Percentiles rank a stretch among this genome's conserved stretches.
phyloP scores from a whole-genome alignment of 441 rosid species.

The Eutrema salsugineum region DNA sequence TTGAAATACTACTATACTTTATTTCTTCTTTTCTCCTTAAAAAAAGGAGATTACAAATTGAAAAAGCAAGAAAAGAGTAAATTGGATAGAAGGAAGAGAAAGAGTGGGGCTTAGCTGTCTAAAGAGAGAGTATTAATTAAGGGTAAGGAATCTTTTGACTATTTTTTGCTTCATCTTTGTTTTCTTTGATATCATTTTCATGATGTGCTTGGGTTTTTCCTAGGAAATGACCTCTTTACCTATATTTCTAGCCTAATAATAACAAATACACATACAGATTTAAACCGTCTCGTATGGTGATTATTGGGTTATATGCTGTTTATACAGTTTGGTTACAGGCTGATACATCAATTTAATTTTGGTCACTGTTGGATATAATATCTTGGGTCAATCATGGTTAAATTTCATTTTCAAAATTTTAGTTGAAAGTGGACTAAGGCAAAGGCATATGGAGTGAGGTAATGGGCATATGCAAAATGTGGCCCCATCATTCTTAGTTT shows the following conservation, averaged over 20 bases:
- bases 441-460: background rate
- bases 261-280: background rate
- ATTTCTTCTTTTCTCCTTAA: background rate
- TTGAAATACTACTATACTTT: background rate
- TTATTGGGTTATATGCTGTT: background rate
- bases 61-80: conserved; percentile 21
- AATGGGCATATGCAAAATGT: conserved; percentile 22
- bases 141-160: conserved; percentile 30
- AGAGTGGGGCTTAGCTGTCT: conserved; percentile 45
- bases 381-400: background rate
- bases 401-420: background rate
- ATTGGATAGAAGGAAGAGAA: conserved; percentile 25
- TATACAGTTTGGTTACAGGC: background rate
- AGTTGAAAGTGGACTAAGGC: background rate
- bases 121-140: conserved; percentile 26
- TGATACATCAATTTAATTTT: background rate
- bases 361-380: background rate
- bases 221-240: background rate
- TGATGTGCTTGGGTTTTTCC: background rate
- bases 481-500: background rate
- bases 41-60: conserved; percentile 9
- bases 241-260: conserved; percentile 1
- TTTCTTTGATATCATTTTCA: background rate
- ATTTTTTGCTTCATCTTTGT: conserved; percentile 1
- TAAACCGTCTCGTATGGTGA: background rate